These are phyloP conservation scores for Ganoderma meredithae DNA, from an alignment of 1,284 basidiomycete species.

Conservation along the genomic window DNA sequence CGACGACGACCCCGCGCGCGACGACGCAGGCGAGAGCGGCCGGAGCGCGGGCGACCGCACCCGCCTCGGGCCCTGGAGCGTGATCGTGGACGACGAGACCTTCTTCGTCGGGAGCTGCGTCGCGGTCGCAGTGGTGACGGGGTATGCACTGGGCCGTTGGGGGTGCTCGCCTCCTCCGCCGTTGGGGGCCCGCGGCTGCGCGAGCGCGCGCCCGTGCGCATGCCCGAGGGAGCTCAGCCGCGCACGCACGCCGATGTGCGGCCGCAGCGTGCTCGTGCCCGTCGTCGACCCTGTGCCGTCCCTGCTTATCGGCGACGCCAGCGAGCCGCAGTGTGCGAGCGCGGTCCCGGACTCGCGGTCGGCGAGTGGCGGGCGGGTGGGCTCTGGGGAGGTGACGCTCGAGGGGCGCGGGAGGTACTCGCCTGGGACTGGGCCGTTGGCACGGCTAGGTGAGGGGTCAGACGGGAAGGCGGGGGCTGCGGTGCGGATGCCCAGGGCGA, in stretches of 20 bases:
- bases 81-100: conserved; percentile 69
- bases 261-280: conserved; percentile 39
- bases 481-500: conserved; percentile 43
- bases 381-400: conserved; percentile 14
- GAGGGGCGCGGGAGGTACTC: conserved; percentile 34
- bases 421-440: conserved; percentile 14
- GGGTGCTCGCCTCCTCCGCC: conserved; percentile 9
- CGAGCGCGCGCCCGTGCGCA: conserved; percentile 23
- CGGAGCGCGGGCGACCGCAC: conserved; percentile 47
- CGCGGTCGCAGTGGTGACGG: conserved; percentile 28
- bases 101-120: conserved; percentile 50
- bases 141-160: conserved; percentile 42
- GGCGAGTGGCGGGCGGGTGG: conserved; percentile 22
- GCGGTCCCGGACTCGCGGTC: conserved; percentile 20
- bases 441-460: conserved; percentile 33
- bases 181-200: conserved; percentile 19
- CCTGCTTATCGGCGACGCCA: conserved; percentile 17
- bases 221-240: conserved; percentile 71
- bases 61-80: conserved; percentile 58
- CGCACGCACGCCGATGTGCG: conserved; percentile 64
- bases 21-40: conserved; percentile 56
- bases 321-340: conserved; percentile 19
- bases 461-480: conserved; percentile 40
- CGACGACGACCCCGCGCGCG: conserved; percentile 44
- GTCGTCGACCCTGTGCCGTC: conserved; percentile 22